Conservation (phyloP, 164 flowering plant genomes). For the Aristolochia contorta region DNA sequence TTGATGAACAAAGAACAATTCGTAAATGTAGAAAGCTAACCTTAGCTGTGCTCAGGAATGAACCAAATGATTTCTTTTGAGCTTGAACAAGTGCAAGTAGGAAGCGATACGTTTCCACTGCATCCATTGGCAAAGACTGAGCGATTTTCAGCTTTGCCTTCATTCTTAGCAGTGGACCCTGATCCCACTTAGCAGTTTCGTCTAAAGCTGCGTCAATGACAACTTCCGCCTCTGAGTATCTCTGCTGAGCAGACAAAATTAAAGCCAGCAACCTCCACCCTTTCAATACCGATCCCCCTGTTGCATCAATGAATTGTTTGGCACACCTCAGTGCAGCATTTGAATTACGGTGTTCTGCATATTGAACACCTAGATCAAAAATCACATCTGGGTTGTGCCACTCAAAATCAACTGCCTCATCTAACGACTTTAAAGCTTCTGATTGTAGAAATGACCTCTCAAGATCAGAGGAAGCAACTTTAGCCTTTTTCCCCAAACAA, state of each 20-base stretch:
- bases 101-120: slow-evolving; percentile 73
- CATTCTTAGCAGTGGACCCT: slow-evolving; percentile 80
- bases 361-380: slow-evolving; percentile 68
- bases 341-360: slow-evolving; percentile 75
- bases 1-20: neutral
- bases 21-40: slow-evolving; percentile 21
- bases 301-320: slow-evolving; percentile 64
- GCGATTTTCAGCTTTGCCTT: slow-evolving; percentile 77
- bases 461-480: slow-evolving; percentile 59
- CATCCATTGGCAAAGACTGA: slow-evolving; percentile 65
- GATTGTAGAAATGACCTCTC: slow-evolving; percentile 77
- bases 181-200: slow-evolving; percentile 97
- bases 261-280: slow-evolving; percentile 95
- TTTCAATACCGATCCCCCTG: slow-evolving; percentile 74
- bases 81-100: slow-evolving; percentile 96
- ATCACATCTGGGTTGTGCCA: slow-evolving; percentile 51
- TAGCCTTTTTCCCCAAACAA: slow-evolving; percentile 79
- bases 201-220: slow-evolving; percentile 92
- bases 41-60: slow-evolving; percentile 38
- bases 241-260: slow-evolving; percentile 77
- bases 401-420: slow-evolving; percentile 52
- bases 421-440: slow-evolving; percentile 75
- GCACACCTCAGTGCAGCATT: slow-evolving; percentile 72
- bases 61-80: slow-evolving; percentile 65
- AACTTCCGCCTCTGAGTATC: slow-evolving; percentile 76